A percentile compares a stretch with the other conserved stretches of the same genome.
phyloP scores from a whole-genome alignment of 2,329 filamentous ascomycete genomes.

The Sordariomycetes sp. region DNA sequence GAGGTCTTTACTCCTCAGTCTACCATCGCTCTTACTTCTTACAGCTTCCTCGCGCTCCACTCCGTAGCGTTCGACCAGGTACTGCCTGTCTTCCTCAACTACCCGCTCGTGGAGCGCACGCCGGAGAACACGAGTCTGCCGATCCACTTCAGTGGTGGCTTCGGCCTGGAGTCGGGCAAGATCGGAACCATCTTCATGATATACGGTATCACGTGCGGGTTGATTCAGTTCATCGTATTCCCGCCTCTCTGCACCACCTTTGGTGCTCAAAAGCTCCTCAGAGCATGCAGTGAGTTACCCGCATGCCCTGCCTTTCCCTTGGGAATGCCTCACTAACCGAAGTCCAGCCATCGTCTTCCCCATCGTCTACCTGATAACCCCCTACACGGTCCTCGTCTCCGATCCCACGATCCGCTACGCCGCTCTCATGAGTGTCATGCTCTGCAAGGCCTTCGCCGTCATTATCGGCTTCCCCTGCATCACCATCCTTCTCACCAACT shows the following conservation, averaged over 20 bases:
- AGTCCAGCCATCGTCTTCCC: slow-evolving; percentile 52
- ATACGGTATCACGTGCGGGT: slow-evolving; percentile 68
- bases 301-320: background rate
- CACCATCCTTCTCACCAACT: slow-evolving; percentile 87
- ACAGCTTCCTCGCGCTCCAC: slow-evolving; percentile 74
- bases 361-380: slow-evolving; percentile 67
- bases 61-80: slow-evolving; percentile 79
- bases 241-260: slow-evolving; percentile 61
- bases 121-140: slow-evolving; percentile 53
- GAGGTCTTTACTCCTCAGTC: slow-evolving; percentile 70
- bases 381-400: slow-evolving; percentile 62
- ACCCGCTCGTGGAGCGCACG: slow-evolving; percentile 48
- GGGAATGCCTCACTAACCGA: background rate
- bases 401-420: slow-evolving; percentile 37
- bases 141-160: slow-evolving; percentile 74
- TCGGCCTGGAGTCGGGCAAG: slow-evolving; percentile 58
- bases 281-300: slow-evolving; percentile 38
- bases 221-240: slow-evolving; percentile 81
- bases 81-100: slow-evolving; percentile 80
- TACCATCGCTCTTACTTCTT: slow-evolving; percentile 62
- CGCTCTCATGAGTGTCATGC: slow-evolving; percentile 57
- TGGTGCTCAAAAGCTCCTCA: slow-evolving; percentile 66
- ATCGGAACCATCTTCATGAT: slow-evolving; percentile 82
- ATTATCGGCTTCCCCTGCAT: slow-evolving; percentile 85
- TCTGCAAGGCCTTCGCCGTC: slow-evolving; percentile 61